Percentiles rank a stretch among this genome's conserved stretches.
phyloP scores from a whole-genome alignment of 169 alveolate species.

The Cyclospora cayetanensis region DNA sequence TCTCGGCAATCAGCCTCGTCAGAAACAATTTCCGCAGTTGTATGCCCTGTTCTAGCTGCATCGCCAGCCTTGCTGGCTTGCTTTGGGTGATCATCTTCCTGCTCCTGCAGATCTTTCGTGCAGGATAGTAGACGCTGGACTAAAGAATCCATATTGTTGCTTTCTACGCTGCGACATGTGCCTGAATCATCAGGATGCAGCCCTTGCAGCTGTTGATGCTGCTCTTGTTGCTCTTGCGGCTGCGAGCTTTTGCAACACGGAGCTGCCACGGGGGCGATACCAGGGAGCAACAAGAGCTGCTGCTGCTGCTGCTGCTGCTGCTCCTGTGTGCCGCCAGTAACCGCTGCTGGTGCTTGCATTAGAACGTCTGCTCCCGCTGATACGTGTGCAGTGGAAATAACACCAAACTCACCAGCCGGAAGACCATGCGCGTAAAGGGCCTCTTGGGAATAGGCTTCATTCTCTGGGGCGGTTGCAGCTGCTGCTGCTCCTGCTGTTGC shows the following conservation, averaged over 20 bases:
- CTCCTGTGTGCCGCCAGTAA: not conserved
- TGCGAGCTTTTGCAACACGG: not conserved
- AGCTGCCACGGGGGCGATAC: not conserved
- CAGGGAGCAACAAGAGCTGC: not conserved
- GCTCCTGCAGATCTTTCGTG: not conserved
- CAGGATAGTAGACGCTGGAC: not conserved
- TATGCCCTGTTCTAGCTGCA: not conserved
- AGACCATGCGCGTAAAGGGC: too few species aligned
- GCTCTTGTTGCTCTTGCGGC: not conserved
- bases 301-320: not conserved
- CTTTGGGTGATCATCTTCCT: not conserved
- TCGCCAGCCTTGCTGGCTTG: not conserved
- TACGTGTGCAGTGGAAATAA: too few species aligned
- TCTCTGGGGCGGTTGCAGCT: not conserved
- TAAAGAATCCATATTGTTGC: not conserved
- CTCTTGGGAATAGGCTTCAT: not conserved
- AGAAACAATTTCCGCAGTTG: not conserved
- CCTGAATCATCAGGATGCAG: not conserved
- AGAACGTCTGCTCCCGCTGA: too few species aligned
- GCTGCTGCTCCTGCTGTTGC: not conserved
- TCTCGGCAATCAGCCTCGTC: not conserved
- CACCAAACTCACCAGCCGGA: too few species aligned
- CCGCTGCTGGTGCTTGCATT: too few species aligned
- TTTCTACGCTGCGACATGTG: not conserved
- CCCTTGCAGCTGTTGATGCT: not conserved